Evolutionary conservation across 2,329 filamentous ascomycete genomes (phyloP), one percentile per base, ranked within the genome.

Genomic region (Colletotrichum abscissum): DNA sequence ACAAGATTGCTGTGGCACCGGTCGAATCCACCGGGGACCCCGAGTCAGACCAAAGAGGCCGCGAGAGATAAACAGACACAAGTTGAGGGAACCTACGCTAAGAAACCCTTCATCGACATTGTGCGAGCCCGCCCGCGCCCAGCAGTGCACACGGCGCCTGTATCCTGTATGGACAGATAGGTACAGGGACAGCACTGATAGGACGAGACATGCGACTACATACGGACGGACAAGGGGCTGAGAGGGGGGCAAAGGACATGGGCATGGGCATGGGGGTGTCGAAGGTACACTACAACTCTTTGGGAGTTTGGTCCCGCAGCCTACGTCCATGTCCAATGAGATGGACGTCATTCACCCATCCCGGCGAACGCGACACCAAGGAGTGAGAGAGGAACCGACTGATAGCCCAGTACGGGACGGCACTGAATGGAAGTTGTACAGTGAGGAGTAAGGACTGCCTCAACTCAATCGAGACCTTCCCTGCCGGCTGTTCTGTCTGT

Each of bases 1-100:
- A 62, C 55, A 62, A 71, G 67, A 73, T 73, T 73, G 67, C 67
- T 73, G 67, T 73, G 71, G 71, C 67, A 73, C 71, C 67, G 58
- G 38, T 55, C 56, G 62, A 73, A 66, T 58, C 71, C 67, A 73
- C 71, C 71, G 66, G 67, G 67, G 38, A 54, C 56, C 56, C 71
- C 71, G 67, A 71, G 71, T 73, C 71, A 73, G 71, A 66, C 67
- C 64, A 28, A 63, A 63, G 67, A 33, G 42, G 19, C 42, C 46
- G 33, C 60, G 60, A 70, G 70, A 73, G 70, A 73, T 70, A 70
- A 62, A 70, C 60, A 55, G 46, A 52, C 33, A 26, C 66, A 66
- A 58, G 67, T 62, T 62, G 67, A 70, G 70, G 70, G 67, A 70
- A 70, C 67, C 70, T 73, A 52, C 60, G 35, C 67, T 57, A 62